A percentile compares a stretch with the other conserved stretches of the same genome.
phyloP scores from a whole-genome alignment of 225 moss, liverwort and hornwort genomes.

The Ulota crispa region DNA sequence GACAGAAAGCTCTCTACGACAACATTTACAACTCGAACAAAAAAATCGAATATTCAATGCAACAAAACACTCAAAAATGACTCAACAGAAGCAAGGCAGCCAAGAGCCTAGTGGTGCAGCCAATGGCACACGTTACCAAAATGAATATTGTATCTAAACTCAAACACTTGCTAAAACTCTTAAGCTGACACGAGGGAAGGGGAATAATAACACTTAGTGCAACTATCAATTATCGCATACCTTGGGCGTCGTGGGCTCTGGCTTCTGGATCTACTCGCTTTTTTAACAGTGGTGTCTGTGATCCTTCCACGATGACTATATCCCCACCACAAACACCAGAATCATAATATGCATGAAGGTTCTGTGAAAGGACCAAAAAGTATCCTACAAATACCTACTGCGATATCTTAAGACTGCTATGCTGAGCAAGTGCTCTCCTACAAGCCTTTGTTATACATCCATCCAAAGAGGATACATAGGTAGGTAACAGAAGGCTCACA shows the following conservation, averaged over 20 bases:
- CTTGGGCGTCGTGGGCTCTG: conserved; percentile 77
- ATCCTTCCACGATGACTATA: conserved; percentile 88
- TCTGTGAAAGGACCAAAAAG: neutral
- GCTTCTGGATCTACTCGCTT: conserved; percentile 81
- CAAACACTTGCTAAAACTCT: neutral
- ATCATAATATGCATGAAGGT: neutral
- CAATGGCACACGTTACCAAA: neutral
- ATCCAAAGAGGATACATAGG: neutral
- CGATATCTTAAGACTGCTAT: neutral
- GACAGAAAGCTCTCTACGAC: neutral
- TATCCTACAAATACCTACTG: neutral
- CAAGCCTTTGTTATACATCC: neutral
- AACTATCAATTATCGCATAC: conserved; percentile 19
- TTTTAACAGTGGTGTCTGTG: conserved; percentile 71
- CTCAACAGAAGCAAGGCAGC: neutral
- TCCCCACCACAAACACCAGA: conserved; percentile 9
- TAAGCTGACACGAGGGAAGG: neutral
- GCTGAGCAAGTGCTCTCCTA: neutral
- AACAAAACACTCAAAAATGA: neutral
- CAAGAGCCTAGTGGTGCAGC: neutral
- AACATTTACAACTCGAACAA: neutral
- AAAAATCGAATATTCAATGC: neutral
- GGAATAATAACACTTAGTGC: neutral
- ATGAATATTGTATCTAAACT: neutral
- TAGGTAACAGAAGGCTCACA: conserved; percentile 37